Evolutionary conservation across 306 rosid species (phyloP).

Genomic region (Sindora glabra): DNA sequence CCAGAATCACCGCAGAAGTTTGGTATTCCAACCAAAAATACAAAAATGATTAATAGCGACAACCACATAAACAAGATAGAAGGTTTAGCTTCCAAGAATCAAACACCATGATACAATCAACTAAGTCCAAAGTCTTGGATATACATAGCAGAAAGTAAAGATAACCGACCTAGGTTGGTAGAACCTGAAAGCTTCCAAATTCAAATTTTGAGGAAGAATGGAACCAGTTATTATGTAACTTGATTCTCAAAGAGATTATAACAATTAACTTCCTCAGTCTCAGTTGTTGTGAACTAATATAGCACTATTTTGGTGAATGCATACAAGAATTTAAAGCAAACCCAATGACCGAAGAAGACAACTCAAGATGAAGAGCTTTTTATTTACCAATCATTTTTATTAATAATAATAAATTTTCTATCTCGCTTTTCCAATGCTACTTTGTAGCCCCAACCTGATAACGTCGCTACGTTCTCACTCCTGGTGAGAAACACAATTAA

Average conservation of each 20-base stretch:
- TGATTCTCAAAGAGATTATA: conserved; percentile 2
- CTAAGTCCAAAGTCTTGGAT: neutral
- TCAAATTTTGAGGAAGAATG: conserved; percentile 1
- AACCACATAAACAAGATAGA: neutral
- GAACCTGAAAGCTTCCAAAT: conserved; percentile 17
- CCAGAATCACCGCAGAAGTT: neutral
- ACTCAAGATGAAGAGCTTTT: neutral
- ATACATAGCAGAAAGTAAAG: conserved; percentile 8
- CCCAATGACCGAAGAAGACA: conserved; percentile 18
- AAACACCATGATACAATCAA: neutral
- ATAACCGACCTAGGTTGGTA: conserved; percentile 17
- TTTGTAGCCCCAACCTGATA: conserved; percentile 23
- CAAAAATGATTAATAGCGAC: neutral
- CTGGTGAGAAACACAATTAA: neutral
- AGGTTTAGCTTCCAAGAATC: conserved; percentile 6
- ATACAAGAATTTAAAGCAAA: conserved; percentile 34
- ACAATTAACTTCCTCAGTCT: conserved; percentile 13
- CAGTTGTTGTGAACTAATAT: conserved; percentile 3
- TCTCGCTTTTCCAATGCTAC: conserved; percentile 18
- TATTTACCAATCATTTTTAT: conserved; percentile 6
- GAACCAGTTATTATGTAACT: no score
- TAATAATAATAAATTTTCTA: conserved; percentile 13
- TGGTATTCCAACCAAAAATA: no score
- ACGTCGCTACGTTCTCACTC: conserved; percentile 23
- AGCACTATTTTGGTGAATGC: conserved; percentile 21